phyloP scores from a whole-genome alignment of 805 yeast genomes.

The Cyberlindnera petersonii region DNA sequence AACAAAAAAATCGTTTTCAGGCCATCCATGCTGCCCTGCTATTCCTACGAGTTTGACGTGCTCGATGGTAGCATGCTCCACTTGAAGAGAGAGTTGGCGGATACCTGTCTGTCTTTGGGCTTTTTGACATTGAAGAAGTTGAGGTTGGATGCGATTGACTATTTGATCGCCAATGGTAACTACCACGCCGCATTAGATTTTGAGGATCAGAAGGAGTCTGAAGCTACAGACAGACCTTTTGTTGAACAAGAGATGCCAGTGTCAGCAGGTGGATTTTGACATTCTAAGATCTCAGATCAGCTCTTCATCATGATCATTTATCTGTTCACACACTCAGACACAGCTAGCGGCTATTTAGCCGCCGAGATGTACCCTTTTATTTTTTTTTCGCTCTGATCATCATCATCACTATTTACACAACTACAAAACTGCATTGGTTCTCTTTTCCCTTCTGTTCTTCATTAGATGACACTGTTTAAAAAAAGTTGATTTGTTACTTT shows the following conservation, averaged over 20 bases:
- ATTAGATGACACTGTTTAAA: too few species aligned
- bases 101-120: constrained; percentile 11
- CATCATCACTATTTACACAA: too few species aligned
- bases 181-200: constrained; percentile 16
- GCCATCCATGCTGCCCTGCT: constrained; percentile 24
- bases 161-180: constrained; percentile 24
- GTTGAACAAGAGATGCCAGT: constrained; percentile 1
- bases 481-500: too few species aligned
- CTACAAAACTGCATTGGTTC: too few species aligned
- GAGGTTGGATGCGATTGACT: constrained; percentile 31
- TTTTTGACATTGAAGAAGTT: constrained; percentile 30
- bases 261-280: background rate
- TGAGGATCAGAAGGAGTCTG: background rate
- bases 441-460: too few species aligned
- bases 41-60: constrained; percentile 24
- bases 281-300: too few species aligned
- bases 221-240: background rate
- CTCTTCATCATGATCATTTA: too few species aligned
- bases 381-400: too few species aligned
- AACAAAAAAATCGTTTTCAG: constrained; percentile 23
- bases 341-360: too few species aligned
- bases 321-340: too few species aligned
- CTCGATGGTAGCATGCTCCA: constrained; percentile 9
- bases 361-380: too few species aligned
- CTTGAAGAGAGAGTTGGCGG: constrained; percentile 16